A percentile compares a stretch with the other conserved stretches of the same genome.
phyloP scores from a whole-genome alignment of 176 grass and related monocot genomes.

The Typha latifolia region DNA sequence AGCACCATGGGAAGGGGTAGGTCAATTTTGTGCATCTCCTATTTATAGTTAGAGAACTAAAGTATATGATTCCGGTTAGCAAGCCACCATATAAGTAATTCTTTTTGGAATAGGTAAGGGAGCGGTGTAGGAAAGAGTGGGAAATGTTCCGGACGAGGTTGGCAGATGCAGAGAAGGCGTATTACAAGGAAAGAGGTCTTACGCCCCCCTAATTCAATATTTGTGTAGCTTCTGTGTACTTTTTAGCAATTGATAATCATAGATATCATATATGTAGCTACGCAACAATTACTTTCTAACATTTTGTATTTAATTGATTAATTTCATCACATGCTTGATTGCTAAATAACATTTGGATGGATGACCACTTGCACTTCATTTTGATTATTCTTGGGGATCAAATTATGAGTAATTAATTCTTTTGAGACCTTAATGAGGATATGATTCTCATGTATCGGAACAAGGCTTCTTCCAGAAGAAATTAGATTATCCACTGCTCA shows the following conservation, averaged over 20 bases:
- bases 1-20: constrained; percentile 94
- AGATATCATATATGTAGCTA: neutral
- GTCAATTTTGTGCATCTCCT: neutral
- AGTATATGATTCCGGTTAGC: neutral
- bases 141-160: constrained; percentile 59
- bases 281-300: too few species aligned
- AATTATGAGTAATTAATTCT: neutral
- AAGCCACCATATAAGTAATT: constrained; percentile 1
- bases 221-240: constrained; percentile 6
- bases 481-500: too few species aligned
- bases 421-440: too few species aligned
- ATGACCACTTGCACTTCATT: neutral
- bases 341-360: neutral
- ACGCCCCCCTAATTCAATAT: constrained; percentile 47
- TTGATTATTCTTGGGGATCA: neutral
- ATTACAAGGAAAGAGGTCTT: constrained; percentile 46
- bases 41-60: constrained; percentile 2
- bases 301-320: too few species aligned
- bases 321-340: too few species aligned
- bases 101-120: constrained; percentile 39
- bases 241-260: neutral
- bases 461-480: too few species aligned
- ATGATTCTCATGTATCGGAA: too few species aligned
- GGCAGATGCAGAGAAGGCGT: constrained; percentile 64
- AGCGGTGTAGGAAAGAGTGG: constrained; percentile 76